Base-by-base conservation (phyloP, 768 basidiomycete genomes). In the Pleurotus ostreatus region DNA sequence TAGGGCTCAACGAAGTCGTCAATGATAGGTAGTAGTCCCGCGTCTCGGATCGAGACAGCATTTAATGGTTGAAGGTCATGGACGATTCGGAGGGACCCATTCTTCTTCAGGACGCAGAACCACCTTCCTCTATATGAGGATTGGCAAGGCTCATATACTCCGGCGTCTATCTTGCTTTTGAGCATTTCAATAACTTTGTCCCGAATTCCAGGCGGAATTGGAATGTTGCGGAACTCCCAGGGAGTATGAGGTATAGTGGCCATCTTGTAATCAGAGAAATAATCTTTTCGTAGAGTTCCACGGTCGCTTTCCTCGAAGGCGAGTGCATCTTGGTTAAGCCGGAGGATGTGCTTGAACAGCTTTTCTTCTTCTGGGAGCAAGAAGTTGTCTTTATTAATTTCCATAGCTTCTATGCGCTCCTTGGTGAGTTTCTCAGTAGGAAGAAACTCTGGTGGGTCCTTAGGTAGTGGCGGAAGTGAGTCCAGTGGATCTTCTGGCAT, bases 401-500 rank as follows among this genome's bases (percentile, higher is more conserved):
- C 46, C 57, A 70, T 59, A 0, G 1, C 20, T n/a, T 70, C 64
- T 20, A 65, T 62, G n/a, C 66, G 23, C 57, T 70, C 68, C 38
- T 58, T 49, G 3, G 65, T 70, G 5, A 68, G 63, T 13, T 60
- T 58, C 6, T 12, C 37, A 3, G 67, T 66, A 11, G 70, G 70
- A 1, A 13, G 23, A 60, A 76, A 77, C 1, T 68, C 63, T 4
- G 73, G 72, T 11, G 72, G 71, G 38, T 63, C 22, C 1, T 56
- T 46, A 1, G 70, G 60, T 3, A 77, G 52, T n/a, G 20, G 22
- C 0, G 68, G 68, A 2, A 77, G 52, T 0, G 61, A 55, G 1
- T 46, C 34, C 0, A 78, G 58, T 0, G 74, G 78, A 48, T 79
- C 67, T 5, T 64, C 58, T 0, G 72, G 71, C 23, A 78, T 64